Base-by-base conservation (phyloP, 2,329 filamentous ascomycete species). In the Cercospora citrullina region DNA sequence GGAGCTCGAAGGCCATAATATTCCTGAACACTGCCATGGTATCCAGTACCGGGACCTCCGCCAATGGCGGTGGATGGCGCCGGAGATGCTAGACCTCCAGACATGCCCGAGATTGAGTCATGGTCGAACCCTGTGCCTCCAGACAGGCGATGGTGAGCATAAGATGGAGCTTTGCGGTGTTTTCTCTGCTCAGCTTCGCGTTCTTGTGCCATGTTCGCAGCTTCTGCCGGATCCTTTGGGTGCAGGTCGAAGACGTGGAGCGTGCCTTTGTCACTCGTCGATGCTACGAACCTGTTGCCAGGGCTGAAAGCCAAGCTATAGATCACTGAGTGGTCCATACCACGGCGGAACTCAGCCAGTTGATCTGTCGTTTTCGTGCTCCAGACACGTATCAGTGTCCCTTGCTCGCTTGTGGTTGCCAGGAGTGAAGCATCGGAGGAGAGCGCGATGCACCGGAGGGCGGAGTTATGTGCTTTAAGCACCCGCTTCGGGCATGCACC, bases 231-330 rank as follows among this genome's bases (percentile, higher is more conserved):
- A 53, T 68, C 67, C 8, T 84, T 81, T 68, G 87, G 85, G 4
- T 90, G 90, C 0, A 97, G 85, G 76, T 98, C 93, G 77, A 97
- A 99, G 42, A 99, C 87, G 80, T 99, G 95, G 10, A 99, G 84
- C 0, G 94, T 99, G 5, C 92, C 94, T 81, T 98, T 99, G 83
- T 99, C 95, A 1, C 94, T 97, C 0, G 94, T 98, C 69, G 93
- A 94, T 28, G 95, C 95, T 10, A 98, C 85, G 76, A 93, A 86
- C 53, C 86, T 87, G 62, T 91, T 91, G 0, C 89, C 89, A 0
- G 94, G 94, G 21, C 92, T 96, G 78, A 99, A 95, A 10, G 91
- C 90, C 10, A 99, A 84, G 1, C 92, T 94, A 80, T 92, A 97
- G 72, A 98, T 91, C 64, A 89, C 89, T 16, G 95, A 94, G 39